Conservation (phyloP, 1,284 basidiomycete species). For the Austropuccinia psidii region DNA sequence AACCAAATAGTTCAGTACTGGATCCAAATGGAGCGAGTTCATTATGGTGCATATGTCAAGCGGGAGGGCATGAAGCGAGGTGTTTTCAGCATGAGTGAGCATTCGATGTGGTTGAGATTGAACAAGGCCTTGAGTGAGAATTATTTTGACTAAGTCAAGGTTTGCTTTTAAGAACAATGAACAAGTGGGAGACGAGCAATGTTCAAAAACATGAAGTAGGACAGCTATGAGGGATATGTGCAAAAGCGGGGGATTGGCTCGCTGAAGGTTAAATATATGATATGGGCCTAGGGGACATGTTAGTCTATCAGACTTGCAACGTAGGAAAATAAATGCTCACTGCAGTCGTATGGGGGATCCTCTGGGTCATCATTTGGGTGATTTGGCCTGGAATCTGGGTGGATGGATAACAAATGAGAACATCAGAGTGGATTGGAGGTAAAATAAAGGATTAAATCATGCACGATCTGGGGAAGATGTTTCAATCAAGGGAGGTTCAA, state of each 20-base stretch:
- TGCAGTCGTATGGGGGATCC: too few relatives aligned
- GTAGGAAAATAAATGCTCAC: too few relatives aligned
- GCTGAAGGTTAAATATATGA: neutral
- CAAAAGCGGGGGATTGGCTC: neutral
- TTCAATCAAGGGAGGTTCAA: too few relatives aligned
- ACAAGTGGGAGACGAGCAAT: constrained; percentile 7
- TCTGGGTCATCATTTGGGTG: too few relatives aligned
- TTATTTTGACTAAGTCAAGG: neutral
- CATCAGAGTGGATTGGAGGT: too few relatives aligned
- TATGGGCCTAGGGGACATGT: constrained; percentile 14
- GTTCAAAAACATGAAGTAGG: constrained; percentile 1
- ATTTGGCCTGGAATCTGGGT: too few relatives aligned
- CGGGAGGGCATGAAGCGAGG: neutral
- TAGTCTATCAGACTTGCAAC: too few relatives aligned
- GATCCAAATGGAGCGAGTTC: neutral
- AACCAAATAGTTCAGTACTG: neutral
- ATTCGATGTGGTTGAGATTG: neutral
- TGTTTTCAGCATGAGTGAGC: neutral
- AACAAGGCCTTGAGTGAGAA: neutral
- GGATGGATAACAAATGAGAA: too few relatives aligned
- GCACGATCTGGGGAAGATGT: too few relatives aligned
- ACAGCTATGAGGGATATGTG: constrained; percentile 17
- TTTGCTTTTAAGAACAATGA: neutral
- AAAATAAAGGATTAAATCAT: too few relatives aligned
- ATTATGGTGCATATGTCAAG: neutral